Evolutionary conservation across 1,139 yeast species (phyloP), one percentile per base, ranked within the genome.

Genomic region (Scheffersomyces insectosa): DNA sequence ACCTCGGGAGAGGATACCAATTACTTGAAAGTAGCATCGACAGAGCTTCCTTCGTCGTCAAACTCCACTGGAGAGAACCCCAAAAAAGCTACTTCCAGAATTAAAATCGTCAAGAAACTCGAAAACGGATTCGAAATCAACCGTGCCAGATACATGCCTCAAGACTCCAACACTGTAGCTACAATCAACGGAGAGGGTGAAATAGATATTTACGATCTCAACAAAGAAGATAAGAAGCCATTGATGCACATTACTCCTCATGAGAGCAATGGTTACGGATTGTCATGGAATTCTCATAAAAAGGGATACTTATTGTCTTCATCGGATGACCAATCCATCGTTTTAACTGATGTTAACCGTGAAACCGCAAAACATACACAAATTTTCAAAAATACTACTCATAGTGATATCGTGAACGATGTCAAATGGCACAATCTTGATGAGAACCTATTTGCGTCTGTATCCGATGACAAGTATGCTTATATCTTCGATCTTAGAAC

Each of bases 81-180:
- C 2, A 62, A 55, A 45, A 62, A 67, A 48, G 62, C 67, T 33
- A 63, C 62, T 36, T 63, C 89, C 2, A 70, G 85, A 46, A 73
- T 89, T 39, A 83, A 79, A 51, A 80, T 87, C 38, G 68, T 74
- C 37, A 84, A 83, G 59, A 85, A 86, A 53, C 66, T 65, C 45
- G 68, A 65, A 46, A 77, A 76, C 51, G 59, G 62, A 28, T 64
- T 75, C 68, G 96, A 87, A 59, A 81, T 91, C 43, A 88, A 90
- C 57, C 75, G 91, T 50, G 96, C 96, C 4, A 78, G 97, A 36
- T 83, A 80, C 57, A 81, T 85, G 79, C 96, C 97, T 0, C 85
- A 82, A 52, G 77, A 84, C 52, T 73, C 88, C 3, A 75, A 72
- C 36, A 62, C 81, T 0, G 77, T 90, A 11, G 93, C 96, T 3